Percentiles rank a stretch among this genome's conserved stretches.
These are phyloP conservation scores for Kodamaea nitidulidarum DNA, from an alignment of 805 yeast species.

Conservation along the genomic window DNA sequence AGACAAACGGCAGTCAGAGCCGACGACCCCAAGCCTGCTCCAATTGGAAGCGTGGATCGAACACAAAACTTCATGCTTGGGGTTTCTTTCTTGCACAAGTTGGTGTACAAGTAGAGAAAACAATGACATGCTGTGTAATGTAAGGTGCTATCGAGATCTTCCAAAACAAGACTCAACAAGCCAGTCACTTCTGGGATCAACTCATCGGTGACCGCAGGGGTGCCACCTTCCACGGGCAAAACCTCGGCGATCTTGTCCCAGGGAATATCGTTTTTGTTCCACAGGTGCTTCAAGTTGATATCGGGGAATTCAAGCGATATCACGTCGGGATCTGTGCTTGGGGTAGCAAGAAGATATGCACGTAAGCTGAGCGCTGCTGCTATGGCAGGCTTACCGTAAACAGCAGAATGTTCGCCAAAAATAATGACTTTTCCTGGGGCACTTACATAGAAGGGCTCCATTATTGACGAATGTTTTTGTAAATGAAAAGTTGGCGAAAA, in stretches of 20 bases:
- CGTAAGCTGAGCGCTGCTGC: slow-evolving; percentile 91
- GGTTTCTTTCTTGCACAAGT: slow-evolving; percentile 45
- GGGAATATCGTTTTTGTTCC: slow-evolving; percentile 63
- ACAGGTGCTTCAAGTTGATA: slow-evolving; percentile 58
- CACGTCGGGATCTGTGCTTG: slow-evolving; percentile 36
- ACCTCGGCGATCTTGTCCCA: slow-evolving; percentile 42
- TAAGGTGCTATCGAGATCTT: slow-evolving; percentile 47
- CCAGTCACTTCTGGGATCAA: slow-evolving; percentile 56
- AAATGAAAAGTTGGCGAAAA: not conserved
- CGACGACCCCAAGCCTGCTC: slow-evolving; percentile 95
- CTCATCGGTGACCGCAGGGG: slow-evolving; percentile 44
- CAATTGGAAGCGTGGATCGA: slow-evolving; percentile 85
- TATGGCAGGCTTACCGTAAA: slow-evolving; percentile 87
- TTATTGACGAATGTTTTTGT: not conserved
- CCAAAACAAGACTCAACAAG: slow-evolving; percentile 42
- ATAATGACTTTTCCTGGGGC: slow-evolving; percentile 97
- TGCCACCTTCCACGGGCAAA: slow-evolving; percentile 18
- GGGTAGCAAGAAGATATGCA: slow-evolving; percentile 69
- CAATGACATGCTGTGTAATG: slow-evolving; percentile 79
- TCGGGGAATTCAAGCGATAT: slow-evolving; percentile 79
- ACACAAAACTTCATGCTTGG: slow-evolving; percentile 59
- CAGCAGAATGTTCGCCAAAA: slow-evolving; percentile 97
- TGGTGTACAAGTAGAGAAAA: slow-evolving; percentile 72
- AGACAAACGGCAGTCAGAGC: slow-evolving; percentile 87
- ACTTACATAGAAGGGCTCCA: slow-evolving; percentile 65